Percentiles rank a stretch among this genome's conserved stretches.
These are phyloP conservation scores for Jaminaea rosea DNA, from an alignment of 1,284 basidiomycete species.

Conservation along the genomic window DNA sequence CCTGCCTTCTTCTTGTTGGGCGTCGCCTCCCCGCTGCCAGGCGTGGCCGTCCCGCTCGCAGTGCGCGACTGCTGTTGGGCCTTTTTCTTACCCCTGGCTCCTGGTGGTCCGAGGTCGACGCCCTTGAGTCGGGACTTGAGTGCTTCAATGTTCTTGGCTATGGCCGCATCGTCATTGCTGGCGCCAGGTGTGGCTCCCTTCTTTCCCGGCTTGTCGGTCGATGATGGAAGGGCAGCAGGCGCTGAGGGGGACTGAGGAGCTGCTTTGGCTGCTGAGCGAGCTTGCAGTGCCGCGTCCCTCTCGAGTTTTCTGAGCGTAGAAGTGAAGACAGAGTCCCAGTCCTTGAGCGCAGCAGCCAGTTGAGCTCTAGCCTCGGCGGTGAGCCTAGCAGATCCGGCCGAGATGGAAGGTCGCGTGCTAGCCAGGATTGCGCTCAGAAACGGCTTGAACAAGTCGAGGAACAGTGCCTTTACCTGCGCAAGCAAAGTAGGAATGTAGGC, in stretches of 20 bases:
- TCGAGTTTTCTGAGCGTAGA: slow-evolving; percentile 66
- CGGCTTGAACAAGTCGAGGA: slow-evolving; percentile 29
- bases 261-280: slow-evolving; percentile 13
- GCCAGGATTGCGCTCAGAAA: slow-evolving; percentile 13
- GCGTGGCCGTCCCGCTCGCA: slow-evolving; percentile 52
- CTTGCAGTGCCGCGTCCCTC: slow-evolving; percentile 56
- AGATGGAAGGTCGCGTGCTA: background rate
- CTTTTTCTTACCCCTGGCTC: slow-evolving; percentile 52
- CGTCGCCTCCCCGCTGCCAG: slow-evolving; percentile 12
- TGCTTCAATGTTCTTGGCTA: slow-evolving; percentile 82
- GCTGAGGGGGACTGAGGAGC: background rate
- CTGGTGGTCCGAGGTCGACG: slow-evolving; percentile 52
- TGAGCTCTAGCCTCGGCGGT: no score
- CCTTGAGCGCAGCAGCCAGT: slow-evolving; percentile 63
- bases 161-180: slow-evolving; percentile 72
- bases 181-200: slow-evolving; percentile 11
- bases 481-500: slow-evolving; percentile 81
- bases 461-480: slow-evolving; percentile 23
- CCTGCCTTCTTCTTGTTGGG: slow-evolving; percentile 49
- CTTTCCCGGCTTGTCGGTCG: slow-evolving; percentile 10
- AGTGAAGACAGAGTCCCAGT: slow-evolving; percentile 75
- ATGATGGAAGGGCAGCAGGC: slow-evolving; percentile 2
- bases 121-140: slow-evolving; percentile 65
- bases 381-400: slow-evolving; percentile 49
- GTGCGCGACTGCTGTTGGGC: slow-evolving; percentile 49